Base-by-base conservation (phyloP, 192 early-diverging fungal genomes). In the Oehlia diaphana region DNA sequence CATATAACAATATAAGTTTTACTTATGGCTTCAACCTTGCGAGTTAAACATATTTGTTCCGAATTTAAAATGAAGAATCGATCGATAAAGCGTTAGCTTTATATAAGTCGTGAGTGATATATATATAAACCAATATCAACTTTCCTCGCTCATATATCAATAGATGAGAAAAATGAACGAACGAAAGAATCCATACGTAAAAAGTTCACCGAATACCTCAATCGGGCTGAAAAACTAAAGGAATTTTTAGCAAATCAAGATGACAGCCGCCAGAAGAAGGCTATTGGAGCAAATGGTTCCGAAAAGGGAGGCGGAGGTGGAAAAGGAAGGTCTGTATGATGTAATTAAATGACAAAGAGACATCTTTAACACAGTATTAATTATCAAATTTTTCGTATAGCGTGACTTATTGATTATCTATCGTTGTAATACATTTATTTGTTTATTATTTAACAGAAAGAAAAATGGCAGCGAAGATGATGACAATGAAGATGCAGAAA, bases 131-230 rank as follows among this genome's bases (percentile, higher is more conserved):
- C 23, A 16, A 68, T n/a, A 68, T 35, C 67, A 35, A 69, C 23
- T 39, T 19, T 69, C 14, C 31, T 69, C 67, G 37, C 28, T 14
- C n/a, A 39, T 31, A 58, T 14, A 61, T 62, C 14, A 14, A 62
- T 82, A 95, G 94, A 99, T 82, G 97, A 99, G 84, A 98, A 98
- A 86, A 96, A 97, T 81, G 96, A 97, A 69, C 88, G 90, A 76
- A 84, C 87, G 66, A 95, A 96, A 77, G 93, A 95, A 77, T 86
- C 90, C 21, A 93, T 99, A 69, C 90, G 94, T 67, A 94, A 94
- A 80, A 94, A 93, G 83, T 92, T 97, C n/a, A 91, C 92, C 2
- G 97, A 97, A 80, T 98, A 98, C 83, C 88, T 98, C 72, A 93
- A 93, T 26, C 91, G 98, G 14, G 97, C 98, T 10, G 97, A 99